A percentile compares a stretch with the other conserved stretches of the same genome.
These are phyloP conservation scores for Onygenales sp. DNA, from an alignment of 2,329 filamentous ascomycete species.

Conservation along the genomic window DNA sequence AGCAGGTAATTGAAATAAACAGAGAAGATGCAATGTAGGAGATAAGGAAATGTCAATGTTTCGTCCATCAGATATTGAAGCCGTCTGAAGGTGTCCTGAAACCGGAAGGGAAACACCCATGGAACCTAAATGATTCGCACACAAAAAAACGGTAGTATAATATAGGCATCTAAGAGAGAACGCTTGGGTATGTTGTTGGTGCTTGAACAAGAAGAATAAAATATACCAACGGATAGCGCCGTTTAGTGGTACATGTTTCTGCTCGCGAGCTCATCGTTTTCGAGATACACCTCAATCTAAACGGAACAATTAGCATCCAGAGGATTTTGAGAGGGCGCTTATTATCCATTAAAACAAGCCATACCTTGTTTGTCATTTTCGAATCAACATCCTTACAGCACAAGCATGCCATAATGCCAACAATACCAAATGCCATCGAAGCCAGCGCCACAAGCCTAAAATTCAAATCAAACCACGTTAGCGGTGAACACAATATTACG, in stretches of 20 bases:
- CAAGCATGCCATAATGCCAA: constrained; percentile 21
- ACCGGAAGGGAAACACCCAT: no score
- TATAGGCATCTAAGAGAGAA: no score
- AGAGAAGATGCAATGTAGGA: no score
- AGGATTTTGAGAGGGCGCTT: not conserved
- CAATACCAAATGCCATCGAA: constrained; percentile 22
- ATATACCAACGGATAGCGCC: not conserved
- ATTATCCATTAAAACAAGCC: no score
- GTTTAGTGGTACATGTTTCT: constrained; percentile 1
- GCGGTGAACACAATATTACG: not conserved
- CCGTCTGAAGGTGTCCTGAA: no score
- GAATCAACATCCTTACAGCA: constrained; percentile 23
- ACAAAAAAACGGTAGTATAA: no score
- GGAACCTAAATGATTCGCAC: no score
- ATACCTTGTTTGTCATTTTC: constrained; percentile 27
- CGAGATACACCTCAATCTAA: constrained; percentile 3
- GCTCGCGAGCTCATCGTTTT: not conserved
- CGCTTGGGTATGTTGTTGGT: no score
- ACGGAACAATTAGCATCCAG: not conserved
- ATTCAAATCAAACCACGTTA: not conserved
- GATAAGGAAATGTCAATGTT: no score
- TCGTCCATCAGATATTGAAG: no score
- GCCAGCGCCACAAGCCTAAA: constrained; percentile 19
- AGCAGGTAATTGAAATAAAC: no score
- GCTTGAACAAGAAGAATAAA: no score